Percentiles rank a stretch among this genome's conserved stretches.
phyloP scores from a whole-genome alignment of 768 basidiomycete species.

The Kwoniella botswanensis region DNA sequence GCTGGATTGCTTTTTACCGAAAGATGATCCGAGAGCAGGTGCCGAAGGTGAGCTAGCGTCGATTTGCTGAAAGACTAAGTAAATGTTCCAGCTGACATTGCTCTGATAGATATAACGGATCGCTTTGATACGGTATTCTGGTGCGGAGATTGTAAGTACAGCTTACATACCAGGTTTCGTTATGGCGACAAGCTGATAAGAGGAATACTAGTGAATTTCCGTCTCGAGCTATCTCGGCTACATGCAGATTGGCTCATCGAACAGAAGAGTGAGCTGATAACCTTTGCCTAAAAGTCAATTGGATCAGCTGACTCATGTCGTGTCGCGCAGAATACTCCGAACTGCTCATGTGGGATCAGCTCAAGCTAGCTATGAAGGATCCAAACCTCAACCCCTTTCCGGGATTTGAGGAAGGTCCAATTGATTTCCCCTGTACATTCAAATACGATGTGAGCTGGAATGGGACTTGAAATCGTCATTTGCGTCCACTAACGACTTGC shows the following conservation, averaged over 20 bases:
- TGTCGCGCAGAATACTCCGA: conserved; percentile 71
- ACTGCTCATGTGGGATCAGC: conserved; percentile 88
- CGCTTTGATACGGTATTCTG: conserved; percentile 87
- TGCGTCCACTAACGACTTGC: background rate
- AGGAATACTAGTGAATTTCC: conserved; percentile 69
- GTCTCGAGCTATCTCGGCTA: conserved; percentile 81
- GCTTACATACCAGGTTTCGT: background rate
- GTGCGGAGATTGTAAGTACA: conserved; percentile 70
- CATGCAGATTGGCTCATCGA: conserved; percentile 95
- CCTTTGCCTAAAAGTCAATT: background rate
- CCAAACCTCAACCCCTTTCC: conserved; percentile 66
- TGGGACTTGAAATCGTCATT: background rate
- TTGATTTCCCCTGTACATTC: conserved; percentile 90
- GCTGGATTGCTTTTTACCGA: conserved; percentile 75
- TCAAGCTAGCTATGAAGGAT: conserved; percentile 75
- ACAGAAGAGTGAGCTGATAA: conserved; percentile 66
- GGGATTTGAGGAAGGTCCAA: conserved; percentile 79
- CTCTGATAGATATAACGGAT: conserved; percentile 71
- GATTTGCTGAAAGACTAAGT: background rate
- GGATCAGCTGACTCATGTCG: background rate
- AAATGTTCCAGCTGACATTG: conserved; percentile 17
- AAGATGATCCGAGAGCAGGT: conserved; percentile 34
- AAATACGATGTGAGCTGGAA: conserved; percentile 74
- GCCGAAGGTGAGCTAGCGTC: conserved; percentile 6
- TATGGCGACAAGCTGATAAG: background rate